Base-by-base conservation (phyloP, 2,329 filamentous ascomycete genomes). In the Sphaerostilbella broomeana region DNA sequence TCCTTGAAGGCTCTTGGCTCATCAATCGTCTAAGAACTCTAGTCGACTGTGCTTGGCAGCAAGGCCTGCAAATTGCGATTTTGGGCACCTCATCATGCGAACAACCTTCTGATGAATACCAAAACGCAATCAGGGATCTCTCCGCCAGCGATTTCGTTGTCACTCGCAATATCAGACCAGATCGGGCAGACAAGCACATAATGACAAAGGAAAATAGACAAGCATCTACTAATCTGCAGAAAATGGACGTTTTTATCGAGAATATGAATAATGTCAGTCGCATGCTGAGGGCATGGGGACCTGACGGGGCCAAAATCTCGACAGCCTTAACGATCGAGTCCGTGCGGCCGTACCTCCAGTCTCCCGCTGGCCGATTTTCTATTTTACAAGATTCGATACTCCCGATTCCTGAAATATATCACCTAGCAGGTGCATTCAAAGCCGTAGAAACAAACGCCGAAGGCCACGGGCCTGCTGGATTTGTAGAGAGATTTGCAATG, bases 51-150 rank as follows among this genome's bases (percentile, higher is more conserved):
- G 73, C 81, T 42, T 84, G 89, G 69, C 71, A 73, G 38, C 71
- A 77, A 26, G 88, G 88, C 4, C 74, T 80, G 49, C 76, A 75
- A 43, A 73, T 95, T 36, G 73, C 89, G 40, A 72, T 95, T 13
- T 63, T 97, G 21, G 92, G 89, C n/a, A 87, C 85, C 5, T 82
- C 83, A 1, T 69, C 79, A 17, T 71, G 69, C 11, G 67, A 73
- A 13, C 68, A 73, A 12, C 70, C 60, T 10, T 65, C 62, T 15
- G 64, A 60, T 15, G 57, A 64, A 36, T 72, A 71, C 38, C 53
- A 60, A 31, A 57, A 50, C 17, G 67, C 54, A 42, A 55, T 67
- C 11, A 58, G 49, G 35, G 63, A 62, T 35, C 59, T 66, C 47
- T 65, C 60, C 31, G 54, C 51, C 20, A 61, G 51, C 28, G 73